These are phyloP conservation scores for Atalantia buxifolia DNA, from an alignment of 345 rosid genomes.

Conservation along the genomic window DNA sequence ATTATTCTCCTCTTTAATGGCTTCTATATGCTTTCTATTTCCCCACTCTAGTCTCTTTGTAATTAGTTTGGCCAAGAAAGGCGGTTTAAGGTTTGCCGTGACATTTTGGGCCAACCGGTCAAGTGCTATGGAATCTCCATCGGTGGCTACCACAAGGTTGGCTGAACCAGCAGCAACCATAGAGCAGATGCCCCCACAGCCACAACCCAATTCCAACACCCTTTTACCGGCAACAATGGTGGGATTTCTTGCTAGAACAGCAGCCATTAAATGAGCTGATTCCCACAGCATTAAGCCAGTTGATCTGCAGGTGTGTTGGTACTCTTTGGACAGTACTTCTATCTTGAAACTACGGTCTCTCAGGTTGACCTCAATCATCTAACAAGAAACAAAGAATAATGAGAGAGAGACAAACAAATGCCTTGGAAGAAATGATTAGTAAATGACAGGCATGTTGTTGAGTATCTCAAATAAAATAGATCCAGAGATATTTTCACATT, in stretches of 20 bases:
- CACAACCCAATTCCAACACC: slow-evolving; percentile 79
- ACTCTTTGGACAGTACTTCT: slow-evolving; percentile 63
- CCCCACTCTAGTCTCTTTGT: slow-evolving; percentile 74
- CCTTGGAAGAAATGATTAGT: neutral
- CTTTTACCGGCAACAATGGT: slow-evolving; percentile 60
- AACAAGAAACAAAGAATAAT: slow-evolving; percentile 1
- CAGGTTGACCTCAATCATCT: slow-evolving; percentile 54
- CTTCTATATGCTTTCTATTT: slow-evolving; percentile 51
- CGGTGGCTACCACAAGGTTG: slow-evolving; percentile 69
- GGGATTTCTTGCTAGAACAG: slow-evolving; percentile 68
- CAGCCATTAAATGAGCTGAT: slow-evolving; percentile 82
- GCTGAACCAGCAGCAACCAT: slow-evolving; percentile 74
- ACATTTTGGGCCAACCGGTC: slow-evolving; percentile 55
- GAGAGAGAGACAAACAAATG: neutral
- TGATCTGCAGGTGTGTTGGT: slow-evolving; percentile 87
- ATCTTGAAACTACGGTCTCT: slow-evolving; percentile 42
- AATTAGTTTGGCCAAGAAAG: slow-evolving; percentile 38
- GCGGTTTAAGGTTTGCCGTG: slow-evolving; percentile 43
- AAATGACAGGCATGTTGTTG: neutral
- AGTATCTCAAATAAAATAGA: neutral
- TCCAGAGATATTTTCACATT: neutral
- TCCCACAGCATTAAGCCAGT: slow-evolving; percentile 98
- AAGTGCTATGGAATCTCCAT: slow-evolving; percentile 63
- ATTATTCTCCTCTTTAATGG: slow-evolving; percentile 32
- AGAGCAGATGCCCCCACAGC: slow-evolving; percentile 85